Conservation (phyloP, 805 yeast species). For the Lachancea thermotolerans region DNA sequence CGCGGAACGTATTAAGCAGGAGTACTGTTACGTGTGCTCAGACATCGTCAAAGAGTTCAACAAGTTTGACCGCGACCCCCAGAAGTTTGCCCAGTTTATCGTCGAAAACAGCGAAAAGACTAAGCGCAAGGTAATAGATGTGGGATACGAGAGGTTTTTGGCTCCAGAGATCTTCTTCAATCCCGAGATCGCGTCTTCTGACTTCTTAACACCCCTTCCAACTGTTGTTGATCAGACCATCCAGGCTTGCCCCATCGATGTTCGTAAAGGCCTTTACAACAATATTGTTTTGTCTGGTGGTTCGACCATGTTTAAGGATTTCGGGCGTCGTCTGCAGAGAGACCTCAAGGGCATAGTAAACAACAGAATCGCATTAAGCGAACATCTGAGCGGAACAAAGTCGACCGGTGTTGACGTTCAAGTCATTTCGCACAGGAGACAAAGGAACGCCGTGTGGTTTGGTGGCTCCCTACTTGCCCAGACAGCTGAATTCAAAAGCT, state of each 20-base stretch:
- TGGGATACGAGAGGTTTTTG: constrained; percentile 94
- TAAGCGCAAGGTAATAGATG: constrained; percentile 66
- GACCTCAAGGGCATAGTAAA: constrained; percentile 84
- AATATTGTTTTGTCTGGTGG: constrained; percentile 97
- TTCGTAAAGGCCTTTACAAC: constrained; percentile 90
- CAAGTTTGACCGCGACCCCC: constrained; percentile 90
- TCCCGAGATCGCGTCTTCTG: constrained; percentile 94
- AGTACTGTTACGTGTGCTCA: constrained; percentile 95
- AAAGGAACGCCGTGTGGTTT: constrained; percentile 98
- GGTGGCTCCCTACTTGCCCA: constrained; percentile 97
- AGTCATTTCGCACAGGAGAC: constrained; percentile 95
- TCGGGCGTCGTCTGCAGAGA: constrained; percentile 94
- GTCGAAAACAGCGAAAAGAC: constrained; percentile 73
- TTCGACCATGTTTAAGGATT: constrained; percentile 97
- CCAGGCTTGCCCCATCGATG: constrained; percentile 95
- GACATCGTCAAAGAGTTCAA: constrained; percentile 95
- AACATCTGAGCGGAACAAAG: constrained; percentile 61
- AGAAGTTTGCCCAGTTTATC: constrained; percentile 85
- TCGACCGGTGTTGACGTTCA: constrained; percentile 95
- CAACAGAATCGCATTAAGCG: constrained; percentile 79
- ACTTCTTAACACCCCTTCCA: constrained; percentile 92
- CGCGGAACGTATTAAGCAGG: constrained; percentile 94
- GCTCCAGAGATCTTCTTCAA: constrained; percentile 99
- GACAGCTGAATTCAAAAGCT: constrained; percentile 92
- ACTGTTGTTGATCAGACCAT: constrained; percentile 93